phyloP scores from a whole-genome alignment of 495 filamentous ascomycete species.

The Lasiosphaeria hispida region DNA sequence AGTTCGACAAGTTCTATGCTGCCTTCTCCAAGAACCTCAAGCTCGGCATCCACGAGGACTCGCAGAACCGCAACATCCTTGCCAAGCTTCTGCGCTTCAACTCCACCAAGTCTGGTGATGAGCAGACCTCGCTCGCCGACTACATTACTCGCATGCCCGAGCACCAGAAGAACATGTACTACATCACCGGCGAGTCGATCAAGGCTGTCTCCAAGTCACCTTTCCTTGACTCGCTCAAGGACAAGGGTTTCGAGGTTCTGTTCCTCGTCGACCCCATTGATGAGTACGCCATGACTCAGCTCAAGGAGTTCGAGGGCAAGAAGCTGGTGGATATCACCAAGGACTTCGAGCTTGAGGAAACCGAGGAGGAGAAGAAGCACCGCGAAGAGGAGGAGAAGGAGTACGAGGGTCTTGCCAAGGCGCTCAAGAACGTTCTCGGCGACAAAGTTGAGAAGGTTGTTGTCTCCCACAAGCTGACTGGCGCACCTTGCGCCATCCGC shows the following conservation, averaged over 20 bases:
- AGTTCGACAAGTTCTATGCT: conserved; percentile 99
- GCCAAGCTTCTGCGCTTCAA: conserved; percentile 98
- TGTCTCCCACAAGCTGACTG: conserved; percentile 95
- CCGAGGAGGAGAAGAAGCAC: conserved; percentile 96
- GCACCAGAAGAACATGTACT: conserved; percentile 99
- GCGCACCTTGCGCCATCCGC: conserved; percentile 96
- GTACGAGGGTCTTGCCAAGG: conserved; percentile 88
- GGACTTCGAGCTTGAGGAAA: conserved; percentile 99
- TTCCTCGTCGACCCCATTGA: conserved; percentile 99
- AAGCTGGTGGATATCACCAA: conserved; percentile 99
- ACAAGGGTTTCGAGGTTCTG: conserved; percentile 99
- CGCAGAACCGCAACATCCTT: conserved; percentile 89
- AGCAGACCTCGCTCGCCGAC: conserved; percentile 89
- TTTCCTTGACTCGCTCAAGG: conserved; percentile 98
- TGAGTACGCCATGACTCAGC: conserved; percentile 99
- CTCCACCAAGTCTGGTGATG: conserved; percentile 98
- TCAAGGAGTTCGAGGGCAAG: conserved; percentile 99
- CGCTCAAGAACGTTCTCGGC: conserved; percentile 96
- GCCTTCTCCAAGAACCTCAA: conserved; percentile 99
- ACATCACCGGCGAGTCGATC: conserved; percentile 99
- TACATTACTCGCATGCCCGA: conserved; percentile 98
- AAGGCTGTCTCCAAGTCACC: conserved; percentile 97
- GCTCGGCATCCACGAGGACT: conserved; percentile 99
- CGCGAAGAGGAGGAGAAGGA: conserved; percentile 98
- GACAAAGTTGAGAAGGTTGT: conserved; percentile 99